Conservation (phyloP, 768 basidiomycete genomes). For the Tylopilus cervinicoccineus region DNA sequence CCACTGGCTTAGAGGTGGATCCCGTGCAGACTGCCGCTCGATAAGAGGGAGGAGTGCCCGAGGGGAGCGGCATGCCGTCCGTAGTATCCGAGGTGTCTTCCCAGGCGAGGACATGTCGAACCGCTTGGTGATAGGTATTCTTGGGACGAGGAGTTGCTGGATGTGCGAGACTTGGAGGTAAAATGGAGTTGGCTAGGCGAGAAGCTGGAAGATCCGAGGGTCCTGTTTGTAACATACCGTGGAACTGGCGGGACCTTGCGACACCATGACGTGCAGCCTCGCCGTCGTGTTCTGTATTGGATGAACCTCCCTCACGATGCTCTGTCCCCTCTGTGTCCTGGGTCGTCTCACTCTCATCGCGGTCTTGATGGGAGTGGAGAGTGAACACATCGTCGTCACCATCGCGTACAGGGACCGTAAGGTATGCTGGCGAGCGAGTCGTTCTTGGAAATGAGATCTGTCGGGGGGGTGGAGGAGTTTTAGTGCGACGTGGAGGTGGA, state of each 20-base stretch:
- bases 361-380: constrained; percentile 41
- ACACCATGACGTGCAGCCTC: constrained; percentile 7
- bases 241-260: constrained; percentile 7
- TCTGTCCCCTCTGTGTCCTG: constrained; percentile 18
- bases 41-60: constrained; percentile 50
- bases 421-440: constrained; percentile 22
- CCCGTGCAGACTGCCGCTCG: constrained; percentile 36
- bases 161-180: constrained; percentile 27
- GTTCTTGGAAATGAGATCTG: constrained; percentile 16
- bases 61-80: constrained; percentile 28
- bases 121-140: constrained; percentile 7
- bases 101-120: constrained; percentile 26
- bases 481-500: constrained; percentile 7
- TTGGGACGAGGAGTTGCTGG: constrained; percentile 29
- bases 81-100: constrained; percentile 38
- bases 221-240: constrained; percentile 9
- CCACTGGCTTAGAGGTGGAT: constrained; percentile 14
- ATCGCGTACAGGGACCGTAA: constrained; percentile 28
- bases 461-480: constrained; percentile 16
- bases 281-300: constrained; percentile 23
- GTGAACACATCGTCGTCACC: constrained; percentile 41
- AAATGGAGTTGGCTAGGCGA: constrained; percentile 21
- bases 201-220: constrained; percentile 4
- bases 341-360: constrained; percentile 22
- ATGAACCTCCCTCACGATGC: constrained; percentile 7